Conservation (phyloP, 441 rosid genomes). For the Mallotus repandus region DNA sequence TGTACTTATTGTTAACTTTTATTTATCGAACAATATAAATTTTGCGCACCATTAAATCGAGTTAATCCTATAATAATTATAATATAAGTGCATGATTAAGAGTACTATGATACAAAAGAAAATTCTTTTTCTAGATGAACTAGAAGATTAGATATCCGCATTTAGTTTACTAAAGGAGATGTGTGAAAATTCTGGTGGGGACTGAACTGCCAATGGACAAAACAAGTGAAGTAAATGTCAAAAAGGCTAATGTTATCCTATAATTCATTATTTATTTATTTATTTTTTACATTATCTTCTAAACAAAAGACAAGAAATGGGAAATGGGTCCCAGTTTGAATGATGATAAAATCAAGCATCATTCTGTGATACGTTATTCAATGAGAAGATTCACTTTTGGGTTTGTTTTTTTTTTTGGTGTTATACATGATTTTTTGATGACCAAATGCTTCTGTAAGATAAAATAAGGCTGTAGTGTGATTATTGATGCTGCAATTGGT, state of each 20-base stretch:
- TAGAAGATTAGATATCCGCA: too few species aligned
- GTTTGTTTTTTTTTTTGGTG: neutral
- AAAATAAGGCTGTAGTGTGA: neutral
- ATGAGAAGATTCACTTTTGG: neutral
- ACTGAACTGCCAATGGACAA: neutral
- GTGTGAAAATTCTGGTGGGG: neutral
- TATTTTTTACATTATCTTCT: slow-evolving; percentile 4
- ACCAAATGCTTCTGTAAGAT: neutral
- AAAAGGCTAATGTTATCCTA: slow-evolving; percentile 7
- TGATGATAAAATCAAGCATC: neutral
- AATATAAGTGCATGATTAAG: too few species aligned
- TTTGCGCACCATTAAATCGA: too few species aligned
- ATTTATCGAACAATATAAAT: too few species aligned
- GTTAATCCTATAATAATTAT: too few species aligned
- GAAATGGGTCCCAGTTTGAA: slow-evolving; percentile 14
- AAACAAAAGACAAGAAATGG: neutral
- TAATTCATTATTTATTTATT: neutral
- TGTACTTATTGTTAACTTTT: too few species aligned
- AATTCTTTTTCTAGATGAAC: too few species aligned
- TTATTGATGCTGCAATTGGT: neutral
- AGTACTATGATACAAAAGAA: too few species aligned
- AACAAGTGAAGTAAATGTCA: slow-evolving; percentile 4
- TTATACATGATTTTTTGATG: neutral
- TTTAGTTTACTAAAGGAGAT: too few species aligned
- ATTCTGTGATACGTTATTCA: neutral